Evolutionary conservation across 1,284 basidiomycete species (phyloP), one percentile per base, ranked within the genome.

Genomic region (Cryptococcus wingfieldii): DNA sequence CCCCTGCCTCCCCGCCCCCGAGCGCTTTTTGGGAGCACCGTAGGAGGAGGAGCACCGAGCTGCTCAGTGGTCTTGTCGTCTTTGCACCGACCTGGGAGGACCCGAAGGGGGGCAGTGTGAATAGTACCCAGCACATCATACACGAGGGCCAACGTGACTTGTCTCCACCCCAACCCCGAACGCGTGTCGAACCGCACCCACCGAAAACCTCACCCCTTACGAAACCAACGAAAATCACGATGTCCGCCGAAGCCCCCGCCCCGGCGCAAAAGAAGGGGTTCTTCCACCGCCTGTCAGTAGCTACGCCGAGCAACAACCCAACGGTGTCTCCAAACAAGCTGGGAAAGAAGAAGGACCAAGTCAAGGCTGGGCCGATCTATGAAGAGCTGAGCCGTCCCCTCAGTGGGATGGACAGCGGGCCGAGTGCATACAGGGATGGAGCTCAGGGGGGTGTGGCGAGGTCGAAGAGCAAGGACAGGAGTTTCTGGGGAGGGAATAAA

Each of bases 261-360:
- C 55, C 55, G 1, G 45, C 55, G 5, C 60, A 64, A 50, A 64
- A 64, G 49, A 51, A 54, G 38, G 56, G 59, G 12, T 65, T 65
- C 48, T 63, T 65, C 49, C 50, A 59, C n/a, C 53, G 58, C 25
- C 56, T 64, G 38, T 61, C 65, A 19, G 38, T 68, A 34, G 62
- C 65, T 14, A n/a, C 14, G 38, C 27, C 23, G 12, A 28, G 13
- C 43, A 54, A 51, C 28, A 45, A 49, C 43, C 9, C 42, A 25
- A 47, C 51, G 34, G 8, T n/a, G 38, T 46, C 34, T 27, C 50
- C 41, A 39, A 37, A 41, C 28, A 38, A 19, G 25, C 44, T 46
- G 46, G 37, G 44, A 23, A 45, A 31, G 3, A 44, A 14, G 19
- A 47, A 44, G 19, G 27, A 47, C 13, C 56, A 54, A 9, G 23